phyloP scores from a whole-genome alignment of 2,329 filamentous ascomycete genomes.

The Arachnopeziza araneosa region DNA sequence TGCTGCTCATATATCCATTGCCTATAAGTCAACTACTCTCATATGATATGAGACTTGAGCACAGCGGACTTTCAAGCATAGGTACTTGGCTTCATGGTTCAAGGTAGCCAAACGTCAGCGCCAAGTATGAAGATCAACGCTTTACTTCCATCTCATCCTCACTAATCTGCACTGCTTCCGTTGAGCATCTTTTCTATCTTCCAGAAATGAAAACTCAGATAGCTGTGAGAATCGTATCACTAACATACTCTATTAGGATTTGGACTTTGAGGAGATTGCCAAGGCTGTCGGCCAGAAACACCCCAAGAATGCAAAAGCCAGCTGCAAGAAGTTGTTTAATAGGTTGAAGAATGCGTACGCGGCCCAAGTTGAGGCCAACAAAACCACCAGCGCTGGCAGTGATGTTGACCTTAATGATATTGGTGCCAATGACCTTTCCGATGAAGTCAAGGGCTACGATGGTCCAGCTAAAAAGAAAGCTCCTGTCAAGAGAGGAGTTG shows the following conservation, averaged over 20 bases:
- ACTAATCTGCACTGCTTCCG: no score
- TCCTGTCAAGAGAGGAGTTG: background rate
- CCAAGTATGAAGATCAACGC: no score
- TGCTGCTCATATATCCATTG: no score
- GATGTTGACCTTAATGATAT: background rate
- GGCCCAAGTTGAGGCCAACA: background rate
- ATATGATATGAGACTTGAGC: no score
- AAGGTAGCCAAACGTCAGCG: no score
- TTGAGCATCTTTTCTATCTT: no score
- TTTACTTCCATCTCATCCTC: no score
- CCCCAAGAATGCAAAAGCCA: conserved; percentile 33
- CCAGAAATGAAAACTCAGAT: no score
- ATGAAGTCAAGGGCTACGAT: background rate
- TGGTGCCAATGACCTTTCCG: background rate
- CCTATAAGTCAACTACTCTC: no score
- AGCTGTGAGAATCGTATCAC: background rate
- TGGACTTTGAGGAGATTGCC: conserved; percentile 39
- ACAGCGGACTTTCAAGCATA: no score
- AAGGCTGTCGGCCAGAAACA: conserved; percentile 34
- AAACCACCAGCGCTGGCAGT: background rate
- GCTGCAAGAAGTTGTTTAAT: conserved; percentile 19
- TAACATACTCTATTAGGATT: conserved; percentile 12
- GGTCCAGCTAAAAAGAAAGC: background rate
- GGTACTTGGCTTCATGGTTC: no score
- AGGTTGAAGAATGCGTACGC: conserved; percentile 12